These are phyloP conservation scores for Leccinum obscurum DNA, from an alignment of 768 basidiomycete species.

Conservation along the genomic window DNA sequence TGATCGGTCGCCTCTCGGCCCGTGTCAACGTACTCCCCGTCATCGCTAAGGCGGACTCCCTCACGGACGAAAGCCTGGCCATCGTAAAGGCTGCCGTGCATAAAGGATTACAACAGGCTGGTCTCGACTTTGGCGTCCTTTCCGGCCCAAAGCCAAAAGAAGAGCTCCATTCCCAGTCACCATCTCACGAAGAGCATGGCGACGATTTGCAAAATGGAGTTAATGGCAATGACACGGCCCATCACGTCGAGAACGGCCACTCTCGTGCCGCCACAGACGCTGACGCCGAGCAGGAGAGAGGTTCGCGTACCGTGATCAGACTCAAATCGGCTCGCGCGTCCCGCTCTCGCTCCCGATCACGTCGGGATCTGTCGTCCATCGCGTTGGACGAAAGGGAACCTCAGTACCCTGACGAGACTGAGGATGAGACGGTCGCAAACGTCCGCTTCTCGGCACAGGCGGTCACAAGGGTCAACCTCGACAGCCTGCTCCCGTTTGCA, in stretches of 20 bases:
- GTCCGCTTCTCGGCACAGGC: conserved; percentile 74
- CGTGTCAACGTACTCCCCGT: conserved; percentile 83
- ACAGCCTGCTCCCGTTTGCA: conserved; percentile 69
- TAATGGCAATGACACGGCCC: conserved; percentile 23
- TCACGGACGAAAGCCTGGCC: conserved; percentile 74
- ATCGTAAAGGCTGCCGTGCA: conserved; percentile 75
- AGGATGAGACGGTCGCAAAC: conserved; percentile 71
- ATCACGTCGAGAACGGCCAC: conserved; percentile 31
- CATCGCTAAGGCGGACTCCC: conserved; percentile 76
- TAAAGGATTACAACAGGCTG: conserved; percentile 61
- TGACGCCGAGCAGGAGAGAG: conserved; percentile 52
- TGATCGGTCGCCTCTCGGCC: conserved; percentile 71
- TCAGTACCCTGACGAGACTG: conserved; percentile 52
- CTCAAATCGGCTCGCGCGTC: conserved; percentile 46
- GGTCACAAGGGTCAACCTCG: conserved; percentile 61
- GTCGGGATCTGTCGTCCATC: conserved; percentile 62
- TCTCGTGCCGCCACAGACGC: conserved; percentile 35
- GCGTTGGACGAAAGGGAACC: conserved; percentile 61
- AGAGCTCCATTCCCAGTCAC: conserved; percentile 11
- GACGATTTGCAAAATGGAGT: conserved; percentile 28
- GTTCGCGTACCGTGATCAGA: conserved; percentile 76
- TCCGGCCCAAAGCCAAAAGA: conserved; percentile 40
- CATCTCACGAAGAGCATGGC: conserved; percentile 16
- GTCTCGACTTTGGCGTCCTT: conserved; percentile 79
- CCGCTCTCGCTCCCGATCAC: conserved; percentile 73